These are phyloP conservation scores for Ophryocystis elektroscirrha DNA, from an alignment of 169 alveolate genomes.

Conservation along the genomic window DNA sequence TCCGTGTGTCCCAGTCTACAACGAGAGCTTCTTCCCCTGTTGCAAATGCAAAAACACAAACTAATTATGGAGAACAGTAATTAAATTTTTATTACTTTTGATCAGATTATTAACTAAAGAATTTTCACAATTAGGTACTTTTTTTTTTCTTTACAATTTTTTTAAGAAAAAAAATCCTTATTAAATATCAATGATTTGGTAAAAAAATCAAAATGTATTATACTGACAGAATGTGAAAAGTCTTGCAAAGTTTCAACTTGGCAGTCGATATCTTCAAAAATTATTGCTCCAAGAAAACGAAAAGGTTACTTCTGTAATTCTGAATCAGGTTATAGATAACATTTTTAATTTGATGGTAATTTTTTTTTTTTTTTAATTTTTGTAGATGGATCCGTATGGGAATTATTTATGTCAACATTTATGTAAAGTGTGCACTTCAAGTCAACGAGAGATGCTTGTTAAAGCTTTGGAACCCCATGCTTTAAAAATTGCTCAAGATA, in stretches of 20 bases:
- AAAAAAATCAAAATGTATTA: too few species aligned
- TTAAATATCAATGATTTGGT: too few species aligned
- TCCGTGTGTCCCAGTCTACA: too few species aligned
- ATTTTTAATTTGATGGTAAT: not conserved
- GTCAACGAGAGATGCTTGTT: conserved; percentile 30
- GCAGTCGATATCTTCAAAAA: not conserved
- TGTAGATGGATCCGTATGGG: conserved; percentile 35
- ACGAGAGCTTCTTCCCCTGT: too few species aligned
- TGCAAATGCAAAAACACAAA: too few species aligned
- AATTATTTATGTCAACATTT: conserved; percentile 43
- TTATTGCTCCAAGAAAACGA: not conserved
- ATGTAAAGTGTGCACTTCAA: conserved; percentile 13
- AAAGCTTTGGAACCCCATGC: conserved; percentile 18
- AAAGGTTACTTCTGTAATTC: not conserved
- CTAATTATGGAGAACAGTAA: too few species aligned
- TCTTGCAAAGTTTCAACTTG: not conserved
- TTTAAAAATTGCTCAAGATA: conserved; percentile 29
- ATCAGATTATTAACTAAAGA: too few species aligned
- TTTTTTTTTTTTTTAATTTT: not conserved
- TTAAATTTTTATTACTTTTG: too few species aligned
- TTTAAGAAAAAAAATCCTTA: too few species aligned
- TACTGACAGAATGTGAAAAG: too few species aligned
- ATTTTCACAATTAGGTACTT: too few species aligned
- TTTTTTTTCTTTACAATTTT: too few species aligned
- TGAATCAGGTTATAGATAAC: not conserved